phyloP scores from a whole-genome alignment of 1,139 yeast species.

The Geotrichum bryndzae region DNA sequence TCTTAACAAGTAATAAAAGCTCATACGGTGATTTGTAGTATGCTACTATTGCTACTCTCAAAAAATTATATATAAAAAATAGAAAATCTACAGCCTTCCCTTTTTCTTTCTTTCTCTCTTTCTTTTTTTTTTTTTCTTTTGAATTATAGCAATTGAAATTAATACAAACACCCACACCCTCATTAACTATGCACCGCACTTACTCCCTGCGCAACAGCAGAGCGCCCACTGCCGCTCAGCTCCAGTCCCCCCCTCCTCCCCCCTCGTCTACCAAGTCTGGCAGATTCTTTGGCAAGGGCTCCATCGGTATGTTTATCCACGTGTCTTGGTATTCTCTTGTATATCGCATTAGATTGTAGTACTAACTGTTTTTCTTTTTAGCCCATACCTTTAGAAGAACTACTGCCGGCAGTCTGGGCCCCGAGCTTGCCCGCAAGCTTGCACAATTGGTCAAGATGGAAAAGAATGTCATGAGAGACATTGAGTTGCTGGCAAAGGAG shows the following conservation, averaged over 20 bases:
- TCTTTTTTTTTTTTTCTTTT: background rate
- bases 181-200: constrained; percentile 81
- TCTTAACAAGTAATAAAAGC: background rate
- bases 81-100: background rate
- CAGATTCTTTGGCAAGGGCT: constrained; percentile 86
- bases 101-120: background rate
- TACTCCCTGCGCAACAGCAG: constrained; percentile 90
- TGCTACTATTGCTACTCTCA: background rate
- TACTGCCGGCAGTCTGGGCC: constrained; percentile 91
- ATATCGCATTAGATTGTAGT: background rate
- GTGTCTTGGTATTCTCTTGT: background rate
- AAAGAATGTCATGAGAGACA: constrained; percentile 89
- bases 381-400: constrained; percentile 75
- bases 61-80: background rate
- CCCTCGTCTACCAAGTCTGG: constrained; percentile 79
- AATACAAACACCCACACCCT: background rate
- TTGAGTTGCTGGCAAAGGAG: constrained; percentile 90
- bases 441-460: constrained; percentile 90
- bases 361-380: constrained; percentile 31
- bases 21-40: background rate
- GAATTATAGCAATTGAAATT: background rate
- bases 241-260: constrained; percentile 93
- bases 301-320: constrained; percentile 45
- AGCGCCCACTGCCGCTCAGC: constrained; percentile 95
- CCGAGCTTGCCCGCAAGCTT: constrained; percentile 87